Evolutionary conservation across 495 filamentous ascomycete species (phyloP).

Genomic region (Massariosphaeria phaeospora): DNA sequence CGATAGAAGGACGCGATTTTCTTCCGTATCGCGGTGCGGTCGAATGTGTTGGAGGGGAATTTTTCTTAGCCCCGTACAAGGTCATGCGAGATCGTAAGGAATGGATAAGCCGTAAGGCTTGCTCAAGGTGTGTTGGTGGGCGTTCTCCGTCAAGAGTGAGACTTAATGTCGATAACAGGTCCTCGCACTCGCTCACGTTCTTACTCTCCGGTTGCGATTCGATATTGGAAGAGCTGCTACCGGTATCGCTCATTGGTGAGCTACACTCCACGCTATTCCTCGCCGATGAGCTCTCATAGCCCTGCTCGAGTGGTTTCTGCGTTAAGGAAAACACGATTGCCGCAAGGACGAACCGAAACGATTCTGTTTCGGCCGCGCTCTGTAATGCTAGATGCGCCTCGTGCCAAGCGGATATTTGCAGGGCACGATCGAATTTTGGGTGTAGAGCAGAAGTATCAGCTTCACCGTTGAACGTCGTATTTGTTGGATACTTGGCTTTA

Average conservation of each 20-base stretch:
- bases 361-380: slow-evolving; percentile 40
- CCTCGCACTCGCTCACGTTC: slow-evolving; percentile 24
- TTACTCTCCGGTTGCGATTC: slow-evolving; percentile 12
- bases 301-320: slow-evolving; percentile 36
- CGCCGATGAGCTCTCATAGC: not conserved
- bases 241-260: not conserved
- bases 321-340: slow-evolving; percentile 48
- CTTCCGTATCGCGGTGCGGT: not conserved
- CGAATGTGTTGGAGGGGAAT: not conserved
- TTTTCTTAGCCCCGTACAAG: slow-evolving; percentile 9
- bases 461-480: slow-evolving; percentile 12
- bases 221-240: not conserved
- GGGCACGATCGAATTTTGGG: slow-evolving; percentile 36
- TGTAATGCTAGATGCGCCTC: slow-evolving; percentile 43
- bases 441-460: slow-evolving; percentile 13
- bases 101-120: slow-evolving; percentile 36
- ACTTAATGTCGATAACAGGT: slow-evolving; percentile 19
- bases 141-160: slow-evolving; percentile 40
- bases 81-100: slow-evolving; percentile 31
- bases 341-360: slow-evolving; percentile 46
- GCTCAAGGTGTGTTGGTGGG: slow-evolving; percentile 43
- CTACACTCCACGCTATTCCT: not conserved
- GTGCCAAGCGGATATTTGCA: slow-evolving; percentile 46
- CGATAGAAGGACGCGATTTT: not conserved
- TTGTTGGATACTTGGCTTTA: slow-evolving; percentile 21